A percentile compares a stretch with the other conserved stretches of the same genome.
phyloP scores from a whole-genome alignment of 306 rosid species.

The Lithocarpus polystachyus region DNA sequence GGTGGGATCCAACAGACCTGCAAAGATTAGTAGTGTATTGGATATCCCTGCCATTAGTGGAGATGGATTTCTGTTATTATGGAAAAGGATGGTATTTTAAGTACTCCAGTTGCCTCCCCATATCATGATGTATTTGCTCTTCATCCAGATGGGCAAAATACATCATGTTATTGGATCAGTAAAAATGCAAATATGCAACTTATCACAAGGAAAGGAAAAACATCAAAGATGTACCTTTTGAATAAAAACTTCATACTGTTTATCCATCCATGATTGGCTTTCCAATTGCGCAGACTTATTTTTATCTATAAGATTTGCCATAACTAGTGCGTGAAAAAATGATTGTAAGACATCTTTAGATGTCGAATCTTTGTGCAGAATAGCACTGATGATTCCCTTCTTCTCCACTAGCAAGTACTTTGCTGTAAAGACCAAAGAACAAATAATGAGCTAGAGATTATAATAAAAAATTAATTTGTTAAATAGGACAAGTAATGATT shows the following conservation, averaged over 20 bases:
- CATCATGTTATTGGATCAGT: neutral
- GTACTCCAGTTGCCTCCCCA: conserved; percentile 3
- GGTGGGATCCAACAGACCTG: neutral
- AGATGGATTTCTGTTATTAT: neutral
- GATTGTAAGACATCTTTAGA: conserved; percentile 62
- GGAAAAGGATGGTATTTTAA: conserved; percentile 1
- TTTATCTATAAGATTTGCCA: conserved; percentile 39
- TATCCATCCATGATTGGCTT: conserved; percentile 80
- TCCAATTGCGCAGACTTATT: conserved; percentile 57
- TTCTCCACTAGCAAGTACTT: conserved; percentile 86
- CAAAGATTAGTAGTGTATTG: neutral
- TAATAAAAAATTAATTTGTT: conserved; percentile 10
- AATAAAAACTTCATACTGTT: conserved; percentile 53
- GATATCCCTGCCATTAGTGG: conserved; percentile 8
- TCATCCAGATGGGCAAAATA: neutral
- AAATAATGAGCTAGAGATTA: conserved; percentile 16
- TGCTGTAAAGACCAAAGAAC: conserved; percentile 36
- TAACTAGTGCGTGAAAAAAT: conserved; percentile 68
- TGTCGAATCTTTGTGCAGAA: conserved; percentile 78
- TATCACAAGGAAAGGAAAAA: conserved; percentile 12
- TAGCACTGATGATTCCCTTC: conserved; percentile 51
- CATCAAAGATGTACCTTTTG: conserved; percentile 54
- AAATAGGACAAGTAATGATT: neutral
- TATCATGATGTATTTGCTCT: neutral
- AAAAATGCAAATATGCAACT: conserved; percentile 1